A percentile compares a stretch with the other conserved stretches of the same genome.
Conservation (phyloP, 2,329 filamentous ascomycete species). For the Fusarium newnesense region DNA sequence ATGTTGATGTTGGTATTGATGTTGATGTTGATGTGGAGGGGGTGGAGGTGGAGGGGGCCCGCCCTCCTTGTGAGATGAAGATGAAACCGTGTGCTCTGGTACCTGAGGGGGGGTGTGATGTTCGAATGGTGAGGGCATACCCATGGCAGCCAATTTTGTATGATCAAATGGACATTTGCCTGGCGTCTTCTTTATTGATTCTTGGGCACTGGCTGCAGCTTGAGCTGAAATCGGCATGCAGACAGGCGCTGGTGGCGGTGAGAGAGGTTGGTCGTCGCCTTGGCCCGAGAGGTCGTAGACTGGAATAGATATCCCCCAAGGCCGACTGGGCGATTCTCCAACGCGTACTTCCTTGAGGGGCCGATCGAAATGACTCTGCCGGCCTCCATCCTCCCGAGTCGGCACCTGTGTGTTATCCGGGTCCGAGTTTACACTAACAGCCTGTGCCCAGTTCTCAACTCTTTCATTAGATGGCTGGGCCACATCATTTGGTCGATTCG, state of each 20-base stretch:
- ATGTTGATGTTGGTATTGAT: conserved; percentile 12
- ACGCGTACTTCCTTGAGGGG: conserved; percentile 90
- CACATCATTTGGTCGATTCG: conserved; percentile 54
- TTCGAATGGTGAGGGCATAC: conserved; percentile 30
- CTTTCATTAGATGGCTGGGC: conserved; percentile 71
- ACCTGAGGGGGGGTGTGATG: conserved; percentile 21
- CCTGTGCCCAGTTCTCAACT: conserved; percentile 88
- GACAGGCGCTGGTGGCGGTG: conserved; percentile 68
- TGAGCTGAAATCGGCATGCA: conserved; percentile 56
- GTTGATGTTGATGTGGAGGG: conserved; percentile 11
- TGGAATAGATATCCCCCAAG: conserved; percentile 91
- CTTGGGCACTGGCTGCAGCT: conserved; percentile 38
- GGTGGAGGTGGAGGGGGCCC: conserved; percentile 24
- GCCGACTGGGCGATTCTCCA: conserved; percentile 90
- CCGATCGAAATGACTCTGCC: conserved; percentile 82
- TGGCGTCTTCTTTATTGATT: conserved; percentile 44
- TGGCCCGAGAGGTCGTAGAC: conserved; percentile 57
- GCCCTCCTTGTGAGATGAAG: conserved; percentile 37
- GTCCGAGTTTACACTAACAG: conserved; percentile 68
- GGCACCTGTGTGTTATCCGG: conserved; percentile 47
- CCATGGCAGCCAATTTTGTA: conserved; percentile 54
- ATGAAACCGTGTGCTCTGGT: conserved; percentile 23
- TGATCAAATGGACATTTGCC: conserved; percentile 71
- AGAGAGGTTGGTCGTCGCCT: conserved; percentile 57
- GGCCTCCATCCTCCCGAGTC: conserved; percentile 60